These are phyloP conservation scores for Pythium apleroticum DNA, from an alignment of 352 stramenopile species.

Conservation along the genomic window DNA sequence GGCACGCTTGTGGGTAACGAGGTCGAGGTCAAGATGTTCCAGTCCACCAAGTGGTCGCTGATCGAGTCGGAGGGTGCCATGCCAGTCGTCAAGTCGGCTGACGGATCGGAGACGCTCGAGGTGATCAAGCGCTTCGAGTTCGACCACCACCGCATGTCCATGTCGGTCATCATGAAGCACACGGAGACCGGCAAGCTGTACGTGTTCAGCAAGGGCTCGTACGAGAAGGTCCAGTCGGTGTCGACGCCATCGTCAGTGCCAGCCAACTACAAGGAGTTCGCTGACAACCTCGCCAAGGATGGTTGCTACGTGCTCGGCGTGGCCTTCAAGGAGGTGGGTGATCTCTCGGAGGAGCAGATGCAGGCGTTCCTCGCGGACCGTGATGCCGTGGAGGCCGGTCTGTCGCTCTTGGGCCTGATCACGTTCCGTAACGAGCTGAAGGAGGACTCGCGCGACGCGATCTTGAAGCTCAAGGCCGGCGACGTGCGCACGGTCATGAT, in stretches of 20 bases:
- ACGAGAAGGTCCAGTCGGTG: constrained; percentile 82
- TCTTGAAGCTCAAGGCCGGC: constrained; percentile 75
- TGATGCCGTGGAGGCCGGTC: constrained; percentile 70
- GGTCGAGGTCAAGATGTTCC: constrained; percentile 89
- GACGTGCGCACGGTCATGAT: constrained; percentile 86
- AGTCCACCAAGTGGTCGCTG: constrained; percentile 65
- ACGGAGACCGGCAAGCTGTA: constrained; percentile 48
- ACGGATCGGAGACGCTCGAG: constrained; percentile 49
- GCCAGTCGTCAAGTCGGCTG: constrained; percentile 37
- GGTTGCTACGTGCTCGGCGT: constrained; percentile 91
- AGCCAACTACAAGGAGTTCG: constrained; percentile 59
- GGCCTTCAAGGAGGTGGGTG: constrained; percentile 54
- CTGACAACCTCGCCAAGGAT: constrained; percentile 64
- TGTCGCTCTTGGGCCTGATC: constrained; percentile 81
- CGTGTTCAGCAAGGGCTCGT: constrained; percentile 90
- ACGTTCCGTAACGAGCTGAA: constrained; percentile 92
- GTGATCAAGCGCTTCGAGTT: constrained; percentile 92
- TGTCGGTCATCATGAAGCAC: constrained; percentile 87
- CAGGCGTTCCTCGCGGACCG: constrained; percentile 33
- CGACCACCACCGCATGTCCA: constrained; percentile 90
- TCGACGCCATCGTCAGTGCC: constrained; percentile 47
- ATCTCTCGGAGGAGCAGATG: constrained; percentile 9
- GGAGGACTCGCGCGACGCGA: constrained; percentile 74
- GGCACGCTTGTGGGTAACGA: constrained; percentile 82
- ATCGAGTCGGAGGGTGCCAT: constrained; percentile 32